Evolutionary conservation across 2,329 filamentous ascomycete species (phyloP).

Genomic region (Ampelomyces quisqualis): DNA sequence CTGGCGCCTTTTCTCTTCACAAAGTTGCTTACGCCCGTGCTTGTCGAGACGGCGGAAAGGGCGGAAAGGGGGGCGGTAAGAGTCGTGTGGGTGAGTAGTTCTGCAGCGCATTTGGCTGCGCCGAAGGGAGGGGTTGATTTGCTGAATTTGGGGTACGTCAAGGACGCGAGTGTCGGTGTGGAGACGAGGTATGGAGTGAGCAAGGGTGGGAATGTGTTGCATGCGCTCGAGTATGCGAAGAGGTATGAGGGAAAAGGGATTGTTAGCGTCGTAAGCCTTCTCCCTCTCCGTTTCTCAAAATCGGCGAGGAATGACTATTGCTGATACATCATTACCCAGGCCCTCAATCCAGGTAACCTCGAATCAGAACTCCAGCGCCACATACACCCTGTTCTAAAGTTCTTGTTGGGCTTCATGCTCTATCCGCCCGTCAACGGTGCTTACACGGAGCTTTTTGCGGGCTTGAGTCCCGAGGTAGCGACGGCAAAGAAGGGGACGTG

Average conservation of each 20-base stretch:
- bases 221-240: conserved; percentile 22
- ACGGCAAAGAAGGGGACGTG: conserved; percentile 35
- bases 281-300: no score
- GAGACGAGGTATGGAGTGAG: conserved; percentile 24
- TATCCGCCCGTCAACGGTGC: conserved; percentile 23
- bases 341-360: conserved; percentile 46
- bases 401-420: conserved; percentile 1
- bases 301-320: no score
- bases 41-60: conserved; percentile 33
- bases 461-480: conserved; percentile 18
- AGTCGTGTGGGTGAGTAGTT: conserved; percentile 38
- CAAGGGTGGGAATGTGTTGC: conserved; percentile 33
- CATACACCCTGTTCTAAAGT: conserved; percentile 10
- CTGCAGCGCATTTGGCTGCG: conserved; percentile 10
- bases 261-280: conserved; percentile 20
- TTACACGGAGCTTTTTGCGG: conserved; percentile 30
- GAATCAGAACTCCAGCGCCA: conserved; percentile 36
- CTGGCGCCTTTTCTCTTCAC: conserved; percentile 47
- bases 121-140: conserved; percentile 21
- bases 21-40: conserved; percentile 40
- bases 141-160: background rate
- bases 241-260: conserved; percentile 17
- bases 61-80: conserved; percentile 31
- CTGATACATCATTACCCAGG: conserved; percentile 1
- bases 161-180: background rate